Evolutionary conservation across 306 rosid genomes (phyloP).

Genomic region (Prunus mongolica): DNA sequence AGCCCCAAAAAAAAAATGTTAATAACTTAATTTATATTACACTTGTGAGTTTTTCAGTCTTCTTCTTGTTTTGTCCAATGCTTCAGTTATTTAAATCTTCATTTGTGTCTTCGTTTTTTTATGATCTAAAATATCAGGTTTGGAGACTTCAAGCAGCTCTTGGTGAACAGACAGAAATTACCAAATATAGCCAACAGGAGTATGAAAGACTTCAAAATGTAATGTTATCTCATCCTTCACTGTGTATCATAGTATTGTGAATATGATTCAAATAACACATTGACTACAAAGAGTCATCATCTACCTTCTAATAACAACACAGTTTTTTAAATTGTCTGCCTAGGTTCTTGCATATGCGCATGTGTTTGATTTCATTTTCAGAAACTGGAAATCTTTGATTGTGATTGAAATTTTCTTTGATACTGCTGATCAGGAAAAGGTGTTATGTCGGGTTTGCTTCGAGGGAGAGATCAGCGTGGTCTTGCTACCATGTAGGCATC

Average conservation of each 20-base stretch:
- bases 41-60: not conserved
- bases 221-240: slow-evolving; percentile 26
- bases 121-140: slow-evolving; percentile 46
- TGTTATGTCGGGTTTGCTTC: slow-evolving; percentile 88
- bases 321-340: not conserved
- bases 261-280: not conserved
- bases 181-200: slow-evolving; percentile 89
- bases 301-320: too few relatives aligned
- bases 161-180: slow-evolving; percentile 91
- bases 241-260: not conserved
- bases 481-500: slow-evolving; percentile 91
- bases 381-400: not conserved
- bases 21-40: not conserved
- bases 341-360: not conserved
- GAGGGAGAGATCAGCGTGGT: slow-evolving; percentile 88
- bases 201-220: slow-evolving; percentile 92
- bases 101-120: not conserved
- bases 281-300: not conserved
- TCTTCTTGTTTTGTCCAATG: not conserved
- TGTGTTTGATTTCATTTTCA: not conserved
- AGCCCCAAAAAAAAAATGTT: not conserved
- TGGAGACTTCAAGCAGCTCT: slow-evolving; percentile 99
- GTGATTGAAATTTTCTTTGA: not conserved
- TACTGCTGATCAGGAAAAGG: slow-evolving; percentile 69
- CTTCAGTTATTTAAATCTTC: not conserved